Base-by-base conservation (phyloP, 1,284 basidiomycete genomes). In the Sanghuangporus baumii region DNA sequence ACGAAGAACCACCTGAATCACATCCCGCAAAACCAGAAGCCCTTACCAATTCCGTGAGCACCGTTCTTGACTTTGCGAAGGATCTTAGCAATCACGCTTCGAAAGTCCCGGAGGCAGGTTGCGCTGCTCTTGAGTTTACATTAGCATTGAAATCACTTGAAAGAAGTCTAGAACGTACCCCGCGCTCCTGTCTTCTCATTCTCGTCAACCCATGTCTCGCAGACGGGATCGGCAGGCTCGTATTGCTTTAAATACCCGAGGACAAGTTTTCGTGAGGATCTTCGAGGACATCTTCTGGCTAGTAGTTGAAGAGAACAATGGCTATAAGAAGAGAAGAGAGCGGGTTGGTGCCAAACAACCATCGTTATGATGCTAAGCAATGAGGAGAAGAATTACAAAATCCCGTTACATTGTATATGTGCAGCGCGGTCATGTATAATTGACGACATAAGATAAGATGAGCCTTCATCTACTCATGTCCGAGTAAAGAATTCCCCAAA, bases 11-110 rank as follows among this genome's bases (percentile, higher is more conserved):
- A 96, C 5, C 96, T 94, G 66, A 97, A 94, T 11, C 86, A 84
- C 65, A 97, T 74, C 2, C 95, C 94, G 68, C 88, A 92, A 9
- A 98, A 60, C 55, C 73, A 79, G 78, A 98, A 92, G 6, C 93
- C 89, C 74, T 94, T 96, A 79, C 98, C 95, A 61, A 98, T 88
- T 71, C 89, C 86, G 72, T 95, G 94, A 0, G 96, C 95, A 7
- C 95, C 81, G 59, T 80, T 78, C 71, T 91, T 85, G 51, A 96
- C 85, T 18, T 87, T 84, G 68, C 81, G 82, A 59, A 95, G 79
- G 58, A 94, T 87, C 67, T 85, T 85, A n/a, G 82, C 82, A 3
- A 66, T 97, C 94, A 31, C 88, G 81, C 37, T 81, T 74, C 0
- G 92, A 90, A 3, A 97, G 81, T 0, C 94, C 94, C 7, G 86